Evolutionary conservation across 2,329 filamentous ascomycete species (phyloP).

Genomic region (Zymoseptoria tritici): DNA sequence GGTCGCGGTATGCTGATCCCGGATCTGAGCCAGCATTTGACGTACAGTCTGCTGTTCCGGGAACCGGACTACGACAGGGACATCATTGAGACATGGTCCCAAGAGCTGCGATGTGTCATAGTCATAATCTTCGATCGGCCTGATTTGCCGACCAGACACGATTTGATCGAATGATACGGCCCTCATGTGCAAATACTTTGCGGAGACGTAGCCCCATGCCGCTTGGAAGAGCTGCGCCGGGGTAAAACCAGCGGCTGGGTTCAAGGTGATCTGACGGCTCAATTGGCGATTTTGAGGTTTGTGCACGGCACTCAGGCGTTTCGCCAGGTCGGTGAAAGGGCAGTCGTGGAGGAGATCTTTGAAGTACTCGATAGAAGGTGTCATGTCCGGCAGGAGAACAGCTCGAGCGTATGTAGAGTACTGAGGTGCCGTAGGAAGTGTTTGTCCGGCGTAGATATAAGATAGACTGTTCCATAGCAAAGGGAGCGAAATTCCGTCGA

Average conservation of each 20-base stretch:
- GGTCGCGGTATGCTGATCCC: neutral
- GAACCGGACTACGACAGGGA: neutral
- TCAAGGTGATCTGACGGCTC: neutral
- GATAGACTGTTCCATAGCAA: neutral
- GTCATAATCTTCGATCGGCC: neutral
- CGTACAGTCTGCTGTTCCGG: neutral
- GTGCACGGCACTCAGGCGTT: neutral
- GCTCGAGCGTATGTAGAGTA: neutral
- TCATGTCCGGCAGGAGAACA: neutral
- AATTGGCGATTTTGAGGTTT: neutral
- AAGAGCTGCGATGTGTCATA: neutral
- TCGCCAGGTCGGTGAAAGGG: neutral
- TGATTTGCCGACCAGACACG: neutral
- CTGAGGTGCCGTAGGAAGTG: neutral
- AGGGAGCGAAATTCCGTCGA: neutral
- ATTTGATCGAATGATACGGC: neutral
- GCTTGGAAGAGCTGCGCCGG: neutral
- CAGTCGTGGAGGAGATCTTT: neutral
- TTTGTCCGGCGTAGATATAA: neutral
- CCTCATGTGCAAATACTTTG: neutral
- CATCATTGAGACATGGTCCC: neutral
- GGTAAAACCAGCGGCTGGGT: neutral
- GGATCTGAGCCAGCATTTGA: neutral
- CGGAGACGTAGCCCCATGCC: neutral
- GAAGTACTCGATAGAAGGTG: neutral